These are phyloP conservation scores for Dendrobium catenatum DNA, from an alignment of 106 monocot species.

Conservation along the genomic window DNA sequence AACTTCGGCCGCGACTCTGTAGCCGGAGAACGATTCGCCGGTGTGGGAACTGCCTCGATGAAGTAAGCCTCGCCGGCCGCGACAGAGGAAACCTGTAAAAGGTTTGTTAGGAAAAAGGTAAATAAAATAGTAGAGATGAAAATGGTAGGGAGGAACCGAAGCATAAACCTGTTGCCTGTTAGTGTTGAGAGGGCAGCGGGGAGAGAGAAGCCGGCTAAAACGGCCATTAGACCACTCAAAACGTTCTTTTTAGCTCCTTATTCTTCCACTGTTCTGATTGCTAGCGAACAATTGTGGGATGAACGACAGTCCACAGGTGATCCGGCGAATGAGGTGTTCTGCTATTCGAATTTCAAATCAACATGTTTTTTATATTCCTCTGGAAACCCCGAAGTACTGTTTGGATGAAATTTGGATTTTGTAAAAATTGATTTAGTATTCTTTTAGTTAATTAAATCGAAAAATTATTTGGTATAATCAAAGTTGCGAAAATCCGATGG, in stretches of 20 bases:
- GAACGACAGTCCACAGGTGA: too few relatives aligned
- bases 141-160: not conserved
- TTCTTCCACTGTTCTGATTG: too few relatives aligned
- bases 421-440: too few relatives aligned
- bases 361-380: too few relatives aligned
- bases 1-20: not conserved
- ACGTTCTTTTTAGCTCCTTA: not conserved
- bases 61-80: not conserved
- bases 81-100: not conserved
- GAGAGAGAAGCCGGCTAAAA: not conserved
- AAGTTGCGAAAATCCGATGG: too few relatives aligned
- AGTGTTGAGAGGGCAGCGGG: not conserved
- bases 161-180: not conserved
- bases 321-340: too few relatives aligned
- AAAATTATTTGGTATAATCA: too few relatives aligned
- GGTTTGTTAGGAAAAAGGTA: not conserved
- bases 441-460: too few relatives aligned
- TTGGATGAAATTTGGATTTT: too few relatives aligned
- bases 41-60: not conserved
- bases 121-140: not conserved
- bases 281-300: too few relatives aligned
- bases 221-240: not conserved
- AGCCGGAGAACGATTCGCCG: not conserved
- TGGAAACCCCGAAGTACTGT: too few relatives aligned
- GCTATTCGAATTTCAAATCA: too few relatives aligned